Percentiles rank a stretch among this genome's conserved stretches.
Conservation (phyloP, 176 grass and related monocot genomes). For the Eragrostis curvula region DNA sequence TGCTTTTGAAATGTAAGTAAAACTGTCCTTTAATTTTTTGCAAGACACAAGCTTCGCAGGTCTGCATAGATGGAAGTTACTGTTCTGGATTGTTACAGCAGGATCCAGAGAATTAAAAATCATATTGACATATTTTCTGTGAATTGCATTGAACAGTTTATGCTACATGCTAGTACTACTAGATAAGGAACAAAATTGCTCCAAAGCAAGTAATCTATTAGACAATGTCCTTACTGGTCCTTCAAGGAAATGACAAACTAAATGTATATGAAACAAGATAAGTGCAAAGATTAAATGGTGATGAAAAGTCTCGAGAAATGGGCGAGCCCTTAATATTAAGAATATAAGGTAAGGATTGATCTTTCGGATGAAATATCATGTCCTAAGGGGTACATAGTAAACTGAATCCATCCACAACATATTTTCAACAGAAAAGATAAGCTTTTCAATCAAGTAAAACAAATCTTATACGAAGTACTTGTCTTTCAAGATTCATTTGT, state of each 20-base stretch:
- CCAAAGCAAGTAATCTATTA: constrained; percentile 16
- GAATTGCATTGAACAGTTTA: constrained; percentile 11
- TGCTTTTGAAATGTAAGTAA: constrained; percentile 18
- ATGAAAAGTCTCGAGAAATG: background rate
- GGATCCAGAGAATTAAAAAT: background rate
- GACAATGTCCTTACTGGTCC: constrained; percentile 5
- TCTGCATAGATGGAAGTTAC: background rate
- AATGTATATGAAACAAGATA: constrained; percentile 7
- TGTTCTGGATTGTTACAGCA: background rate
- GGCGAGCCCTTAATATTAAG: constrained; percentile 9
- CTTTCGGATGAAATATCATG: constrained; percentile 21
- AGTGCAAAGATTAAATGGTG: constrained; percentile 7
- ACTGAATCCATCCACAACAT: background rate
- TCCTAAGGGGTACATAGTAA: background rate
- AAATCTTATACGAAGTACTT: background rate
- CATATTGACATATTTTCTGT: background rate
- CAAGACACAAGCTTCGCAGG: background rate
- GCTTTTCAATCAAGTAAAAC: background rate
- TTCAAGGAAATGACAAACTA: constrained; percentile 23
- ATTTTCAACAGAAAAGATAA: background rate
- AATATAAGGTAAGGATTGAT: too few relatives aligned
- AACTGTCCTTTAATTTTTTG: background rate
- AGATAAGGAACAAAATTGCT: constrained; percentile 5
- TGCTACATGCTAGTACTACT: background rate
- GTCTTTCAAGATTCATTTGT: background rate